Evolutionary conservation across 768 basidiomycete species (phyloP), one percentile per base, ranked within the genome.

Genomic region (Gloeostereum incarnatum): DNA sequence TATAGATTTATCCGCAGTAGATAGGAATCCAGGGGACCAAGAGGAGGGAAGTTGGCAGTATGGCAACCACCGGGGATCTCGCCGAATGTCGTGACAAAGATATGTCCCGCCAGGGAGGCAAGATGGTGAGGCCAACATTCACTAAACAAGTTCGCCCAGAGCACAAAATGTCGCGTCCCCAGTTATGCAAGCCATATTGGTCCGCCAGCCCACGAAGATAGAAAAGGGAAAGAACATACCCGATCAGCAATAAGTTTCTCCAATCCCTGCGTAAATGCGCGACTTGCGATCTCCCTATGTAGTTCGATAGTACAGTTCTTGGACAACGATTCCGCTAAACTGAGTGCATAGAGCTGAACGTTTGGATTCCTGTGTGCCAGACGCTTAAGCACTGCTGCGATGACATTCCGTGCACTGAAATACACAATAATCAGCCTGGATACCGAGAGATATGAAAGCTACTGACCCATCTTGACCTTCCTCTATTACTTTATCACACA

Each of bases 401-500:
- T 73, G 40, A 87, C 88, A 49, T 83, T 78, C 38, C 84, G 83
- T 6, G 94, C 90, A 8, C 94, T 97, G 61, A n/a, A 35, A 31
- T 16, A 21, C 23, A 34, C 35, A 41, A 20, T 40, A 39, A 25
- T 31, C 30, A 26, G 30, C 23, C 14, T 26, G 31, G 36, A 20
- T 37, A 38, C 31, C 38, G 23, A 18, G 39, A 39, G 29, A 6
- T 14, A 39, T 23, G 30, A 5, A 18, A 26, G 37, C n/a, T 11
- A 59, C 75, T 45, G 40, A 92, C 93, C 93, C 93, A 33, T 71
- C 60, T 53, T 82, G 77, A 2, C 88, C 84, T 46, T 99, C 94
- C 9, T 92, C 91, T 21, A 71, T 68, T 5, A 99, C 92, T 61
- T 96, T 96, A 65, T 99, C 96, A 49, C 92, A 96, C n/a, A 98